Conservation (phyloP, 768 basidiomycete species). For the Agrocybe praecox region DNA sequence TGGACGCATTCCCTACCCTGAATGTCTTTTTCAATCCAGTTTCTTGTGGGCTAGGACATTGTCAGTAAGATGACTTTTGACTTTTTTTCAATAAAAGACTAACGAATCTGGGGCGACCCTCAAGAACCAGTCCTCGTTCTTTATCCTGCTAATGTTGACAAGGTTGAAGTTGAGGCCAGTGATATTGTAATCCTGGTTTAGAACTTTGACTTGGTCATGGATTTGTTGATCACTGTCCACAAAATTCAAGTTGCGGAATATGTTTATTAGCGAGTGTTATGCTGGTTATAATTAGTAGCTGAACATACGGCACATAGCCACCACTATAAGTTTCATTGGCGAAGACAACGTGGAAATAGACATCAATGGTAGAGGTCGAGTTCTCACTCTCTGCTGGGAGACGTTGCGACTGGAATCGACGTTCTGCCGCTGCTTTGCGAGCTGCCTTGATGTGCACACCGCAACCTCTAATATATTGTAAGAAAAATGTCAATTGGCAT, state of each 20-base stretch:
- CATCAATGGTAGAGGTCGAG: slow-evolving; percentile 31
- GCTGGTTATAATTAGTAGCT: slow-evolving; percentile 13
- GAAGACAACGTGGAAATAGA: slow-evolving; percentile 49
- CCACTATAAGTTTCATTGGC: slow-evolving; percentile 38
- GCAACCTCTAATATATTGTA: slow-evolving; percentile 29
- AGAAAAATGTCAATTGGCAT: background rate
- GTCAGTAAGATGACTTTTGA: background rate
- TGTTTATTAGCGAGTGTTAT: no score
- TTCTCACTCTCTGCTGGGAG: slow-evolving; percentile 28
- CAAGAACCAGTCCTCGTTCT: slow-evolving; percentile 51
- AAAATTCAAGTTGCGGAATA: background rate
- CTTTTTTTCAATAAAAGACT: slow-evolving; percentile 3
- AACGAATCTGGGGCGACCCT: slow-evolving; percentile 37
- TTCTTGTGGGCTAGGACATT: slow-evolving; percentile 29
- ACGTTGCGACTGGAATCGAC: slow-evolving; percentile 36
- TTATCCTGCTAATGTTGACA: slow-evolving; percentile 41
- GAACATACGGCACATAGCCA: slow-evolving; percentile 39
- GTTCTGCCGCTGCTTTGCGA: slow-evolving; percentile 34
- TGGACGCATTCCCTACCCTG: slow-evolving; percentile 39
- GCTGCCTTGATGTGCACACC: slow-evolving; percentile 37
- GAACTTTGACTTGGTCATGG: slow-evolving; percentile 34
- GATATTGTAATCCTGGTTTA: slow-evolving; percentile 43
- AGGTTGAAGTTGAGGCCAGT: slow-evolving; percentile 43
- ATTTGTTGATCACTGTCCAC: slow-evolving; percentile 30
- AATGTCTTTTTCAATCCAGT: slow-evolving; percentile 45